Base-by-base conservation (phyloP, 1,139 yeast species). In the Kodamaea alishanica region DNA sequence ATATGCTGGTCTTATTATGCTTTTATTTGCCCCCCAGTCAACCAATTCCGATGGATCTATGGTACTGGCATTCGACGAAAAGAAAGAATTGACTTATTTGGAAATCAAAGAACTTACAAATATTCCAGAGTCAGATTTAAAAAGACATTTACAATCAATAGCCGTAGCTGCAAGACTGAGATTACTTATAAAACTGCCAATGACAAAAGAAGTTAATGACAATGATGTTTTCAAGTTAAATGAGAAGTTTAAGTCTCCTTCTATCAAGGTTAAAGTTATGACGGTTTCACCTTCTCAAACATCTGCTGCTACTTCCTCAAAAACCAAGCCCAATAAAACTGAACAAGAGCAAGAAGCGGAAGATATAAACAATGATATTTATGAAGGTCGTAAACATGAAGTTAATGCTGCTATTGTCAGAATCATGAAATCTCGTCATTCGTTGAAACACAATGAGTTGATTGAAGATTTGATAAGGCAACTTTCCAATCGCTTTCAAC, bases 361-460 rank as follows among this genome's bases (percentile, higher is more conserved):
- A 31, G 75, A 71, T 38, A 63, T 67, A 2, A 60, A 60, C 39
- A 45, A 50, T 2, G 56, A 58, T 32, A 67, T 69, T 23, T 42
- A 55, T 32, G 70, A 69, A 39, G 79, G 78, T 20, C 60, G 80
- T 36, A 66, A 78, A 47, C 71, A 74, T 41, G 88, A 83, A 52
- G 72, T 86, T 3, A 94, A 87, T 53, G 97, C 97, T 0, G 95
- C 96, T 0, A 77, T 90, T 41, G 96, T 90, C 2, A 73, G 97
- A 39, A 78, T 84, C 8, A 83, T 92, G 92, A 92, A 92, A 58
- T 74, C 86, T 1, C 67, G 90, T 28, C 82, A 81, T 51, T 61
- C 72, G 0, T 55, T 84, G 39, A 69, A 63, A 30, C 92, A 85
- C 56, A 78, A 79, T 47, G 82, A 82, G 41, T 67, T 90, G 40